phyloP scores from a whole-genome alignment of 2,329 filamentous ascomycete species.

The Ophiobolus disseminans region DNA sequence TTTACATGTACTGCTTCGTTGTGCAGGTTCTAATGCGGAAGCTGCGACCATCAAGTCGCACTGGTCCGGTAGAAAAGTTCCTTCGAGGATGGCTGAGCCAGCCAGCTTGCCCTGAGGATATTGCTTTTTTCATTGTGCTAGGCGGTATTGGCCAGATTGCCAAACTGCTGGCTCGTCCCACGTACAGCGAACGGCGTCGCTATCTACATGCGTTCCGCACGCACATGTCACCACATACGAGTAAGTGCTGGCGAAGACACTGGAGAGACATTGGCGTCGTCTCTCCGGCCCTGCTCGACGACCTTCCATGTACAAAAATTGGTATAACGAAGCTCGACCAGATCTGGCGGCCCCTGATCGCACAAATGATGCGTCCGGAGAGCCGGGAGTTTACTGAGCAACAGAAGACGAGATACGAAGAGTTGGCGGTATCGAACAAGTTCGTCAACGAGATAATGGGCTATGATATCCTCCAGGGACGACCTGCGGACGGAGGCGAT shows the following conservation, averaged over 20 bases:
- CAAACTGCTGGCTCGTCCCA: slow-evolving; percentile 42
- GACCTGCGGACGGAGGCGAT: slow-evolving; percentile 33
- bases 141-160: slow-evolving; percentile 45
- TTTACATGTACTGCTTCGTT: slow-evolving; percentile 49
- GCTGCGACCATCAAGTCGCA: slow-evolving; percentile 38
- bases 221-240: slow-evolving; percentile 46
- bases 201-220: slow-evolving; percentile 44
- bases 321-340: slow-evolving; percentile 46
- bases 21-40: slow-evolving; percentile 43
- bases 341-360: slow-evolving; percentile 45
- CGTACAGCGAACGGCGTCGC: slow-evolving; percentile 40
- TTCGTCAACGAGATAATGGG: slow-evolving; percentile 48
- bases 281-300: slow-evolving; percentile 44
- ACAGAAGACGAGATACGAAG: slow-evolving; percentile 36
- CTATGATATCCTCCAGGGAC: slow-evolving; percentile 44
- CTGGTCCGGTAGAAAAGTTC: slow-evolving; percentile 39
- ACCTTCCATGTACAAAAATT: slow-evolving; percentile 46
- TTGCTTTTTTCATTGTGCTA: slow-evolving; percentile 45
- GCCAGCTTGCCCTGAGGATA: slow-evolving; percentile 43
- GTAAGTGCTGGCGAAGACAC: slow-evolving; percentile 41
- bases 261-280: slow-evolving; percentile 45
- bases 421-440: slow-evolving; percentile 35
- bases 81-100: slow-evolving; percentile 42
- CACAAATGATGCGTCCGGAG: slow-evolving; percentile 40
- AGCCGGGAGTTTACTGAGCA: slow-evolving; percentile 39